Base-by-base conservation (phyloP, 1,139 yeast species). In the Candida smagusa region DNA sequence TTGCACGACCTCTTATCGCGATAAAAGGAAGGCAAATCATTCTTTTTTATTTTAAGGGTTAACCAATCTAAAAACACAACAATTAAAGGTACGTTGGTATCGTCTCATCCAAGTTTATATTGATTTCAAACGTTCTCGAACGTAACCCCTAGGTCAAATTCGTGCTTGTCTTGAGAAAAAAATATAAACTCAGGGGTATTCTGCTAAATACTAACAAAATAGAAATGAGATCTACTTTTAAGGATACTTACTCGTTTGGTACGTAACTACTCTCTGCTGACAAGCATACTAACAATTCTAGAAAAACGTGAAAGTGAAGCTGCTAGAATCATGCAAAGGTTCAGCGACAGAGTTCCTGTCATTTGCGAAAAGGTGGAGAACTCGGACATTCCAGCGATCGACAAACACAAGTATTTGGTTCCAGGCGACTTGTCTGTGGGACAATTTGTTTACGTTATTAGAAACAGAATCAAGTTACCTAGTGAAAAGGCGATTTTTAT, bases 351-450 rank as follows among this genome's bases (percentile, higher is more conserved):
- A 54, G 88, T 92, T 45, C 98, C 98, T 8, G 97, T 86, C 24
- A 92, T 92, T 55, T 94, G 98, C 64, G 98, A 92, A 68, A 86
- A 90, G 68, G 97, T 92, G 31, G 97, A 90, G 66, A 92, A 92
- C 66, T 84, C 96, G 35, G 97, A 92, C 61, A 87, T 92, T 48
- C 95, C 95, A 38, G 94, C 90, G 52, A 89, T 92, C 58, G 98
- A 92, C 65, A 92, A 92, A 75, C 84, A 96, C 64, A 92, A 92
- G 69, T 92, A 92, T 59, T 77, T 92, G 52, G 98, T 92, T 8
- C 98, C 98, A 8, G 84, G 92, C 25, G 98, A 94, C 62, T 75
- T 92, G 55, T 88, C 97, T 0, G 96, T 92, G 44, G 98, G 98
- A 28, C 98, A 92, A 64, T 90, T 92, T 69, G 97, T 92, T 38